Evolutionary conservation across 345 rosid species (phyloP).

Genomic region (Brassica rapa): DNA sequence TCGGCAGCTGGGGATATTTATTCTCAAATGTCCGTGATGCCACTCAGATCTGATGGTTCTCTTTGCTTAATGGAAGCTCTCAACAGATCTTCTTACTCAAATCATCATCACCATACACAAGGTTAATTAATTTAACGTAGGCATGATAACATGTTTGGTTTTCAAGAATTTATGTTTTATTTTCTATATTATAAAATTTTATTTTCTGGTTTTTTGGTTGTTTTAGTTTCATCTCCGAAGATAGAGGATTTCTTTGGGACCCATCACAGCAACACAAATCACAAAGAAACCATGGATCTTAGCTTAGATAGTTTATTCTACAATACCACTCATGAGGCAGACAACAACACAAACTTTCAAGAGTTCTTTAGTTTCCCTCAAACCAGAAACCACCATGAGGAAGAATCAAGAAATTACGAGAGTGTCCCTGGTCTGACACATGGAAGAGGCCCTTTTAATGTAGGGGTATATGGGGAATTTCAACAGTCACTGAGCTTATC

Average conservation of each 20-base stretch:
- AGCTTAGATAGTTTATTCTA: constrained; percentile 70
- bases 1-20: constrained; percentile 42
- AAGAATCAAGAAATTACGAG: constrained; percentile 44
- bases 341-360: constrained; percentile 44
- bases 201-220: constrained; percentile 18
- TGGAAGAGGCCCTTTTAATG: constrained; percentile 53
- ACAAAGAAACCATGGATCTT: constrained; percentile 73
- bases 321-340: constrained; percentile 45
- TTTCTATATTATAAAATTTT: background rate
- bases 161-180: constrained; percentile 16
- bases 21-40: constrained; percentile 74
- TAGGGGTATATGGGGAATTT: constrained; percentile 70
- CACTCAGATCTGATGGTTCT: constrained; percentile 93
- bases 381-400: constrained; percentile 51
- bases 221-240: constrained; percentile 67
- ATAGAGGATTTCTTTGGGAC: constrained; percentile 91
- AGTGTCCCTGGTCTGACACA: constrained; percentile 53
- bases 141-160: constrained; percentile 35
- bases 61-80: constrained; percentile 90
- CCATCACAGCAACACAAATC: constrained; percentile 62
- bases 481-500: constrained; percentile 91
- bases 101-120: constrained; percentile 55
- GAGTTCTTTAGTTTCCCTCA: constrained; percentile 46
- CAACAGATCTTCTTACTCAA: constrained; percentile 53
- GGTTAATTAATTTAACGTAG: constrained; percentile 36